Base-by-base conservation (phyloP, 495 filamentous ascomycete species). In the Neurospora sublineolata region DNA sequence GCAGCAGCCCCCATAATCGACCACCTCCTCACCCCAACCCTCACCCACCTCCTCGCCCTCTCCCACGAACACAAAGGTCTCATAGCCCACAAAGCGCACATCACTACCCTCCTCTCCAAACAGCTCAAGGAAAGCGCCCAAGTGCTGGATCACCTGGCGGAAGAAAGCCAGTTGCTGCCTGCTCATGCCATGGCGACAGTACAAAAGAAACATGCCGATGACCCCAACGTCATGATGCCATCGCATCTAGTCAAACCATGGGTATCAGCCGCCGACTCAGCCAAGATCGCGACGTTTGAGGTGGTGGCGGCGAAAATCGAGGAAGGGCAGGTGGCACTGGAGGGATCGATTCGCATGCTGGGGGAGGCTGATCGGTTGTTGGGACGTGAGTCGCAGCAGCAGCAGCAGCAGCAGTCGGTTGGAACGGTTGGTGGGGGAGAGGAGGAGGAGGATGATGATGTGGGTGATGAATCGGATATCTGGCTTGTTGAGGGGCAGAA, bases 151-250 rank as follows among this genome's bases (percentile, higher is more conserved):
- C 89, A 88, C 39, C 79, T 92, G 1, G 83, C 84, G 14, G 88
- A 92, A 40, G 91, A 93, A 73, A 91, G 89, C 74, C 89, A 92
- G 70, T 83, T 93, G 5, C 84, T 92, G 2, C 88, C 87, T 0
- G 83, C 85, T 44, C 88, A 91, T 70, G 88, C 90, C 1, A 77
- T 87, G 60, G 82, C 85, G 2, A 76, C 76, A 11, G 69, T 46
- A 16, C 73, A 77, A 18, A 77, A 75, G 40, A 64, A 72, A n/a
- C 75, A 74, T 8, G 72, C 76, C 12, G 44, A 73, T 11, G 77
- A 76, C 36, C 77, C 76, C 0, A 67, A 77, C 9, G 18, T 18
- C 41, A 44, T 44, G 8, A 72, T 74, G 9, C 70, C 71, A 0
- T 72, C 75, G 6, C 74, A 80, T 70, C 77, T 80, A 42, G 78